Evolutionary conservation across 495 filamentous ascomycete genomes (phyloP), one percentile per base, ranked within the genome.

Genomic region (Aspergillus funiculosus): DNA sequence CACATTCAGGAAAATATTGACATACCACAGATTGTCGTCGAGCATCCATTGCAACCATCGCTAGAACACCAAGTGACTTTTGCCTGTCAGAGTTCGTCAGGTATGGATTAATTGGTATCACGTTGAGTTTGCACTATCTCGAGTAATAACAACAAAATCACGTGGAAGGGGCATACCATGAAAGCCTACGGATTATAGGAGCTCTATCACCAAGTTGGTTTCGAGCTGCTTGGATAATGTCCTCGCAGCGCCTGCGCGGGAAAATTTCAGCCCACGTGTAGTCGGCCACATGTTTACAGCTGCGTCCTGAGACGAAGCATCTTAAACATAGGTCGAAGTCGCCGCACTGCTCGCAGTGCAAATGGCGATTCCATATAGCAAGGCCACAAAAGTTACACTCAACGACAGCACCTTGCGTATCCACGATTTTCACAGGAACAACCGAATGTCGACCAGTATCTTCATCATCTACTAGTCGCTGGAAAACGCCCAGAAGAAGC

Each of bases 301-400:
- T 58, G 18, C 55, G 43, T 22, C 51, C 55, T 11, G 55, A 58
- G 6, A 58, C 41, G 10, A 50, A 58, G 26, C 55, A 58, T 2
- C 45, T 47, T 21, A 58, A 24, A 24, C 55, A 58, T 11, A 58
- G 24, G 37, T 58, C 55, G 19, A 58, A 58, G 31, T 54, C 48
- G 0, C 51, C 55, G 34, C 55, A 58, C 34, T 52, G 36, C 20
- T 54, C 55, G 26, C 55, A 58, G 14, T 54, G 55, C 8, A 58
- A 6, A 47, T 58, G 55, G 22, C 55, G 55, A 21, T 58, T 54
- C 55, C 55, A 58, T 22, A 58, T 52, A 13, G 55, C 54, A 20
- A 54, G 26, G 8, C 55, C 51, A 17, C 55, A 58, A 31, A 58
- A 58, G 30, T 54, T 58, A 34, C 55, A 58, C 21, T 58, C 51